A percentile compares a stretch with the other conserved stretches of the same genome.
Conservation (phyloP, 2,329 filamentous ascomycete species). For the Bipolaris victoriae region DNA sequence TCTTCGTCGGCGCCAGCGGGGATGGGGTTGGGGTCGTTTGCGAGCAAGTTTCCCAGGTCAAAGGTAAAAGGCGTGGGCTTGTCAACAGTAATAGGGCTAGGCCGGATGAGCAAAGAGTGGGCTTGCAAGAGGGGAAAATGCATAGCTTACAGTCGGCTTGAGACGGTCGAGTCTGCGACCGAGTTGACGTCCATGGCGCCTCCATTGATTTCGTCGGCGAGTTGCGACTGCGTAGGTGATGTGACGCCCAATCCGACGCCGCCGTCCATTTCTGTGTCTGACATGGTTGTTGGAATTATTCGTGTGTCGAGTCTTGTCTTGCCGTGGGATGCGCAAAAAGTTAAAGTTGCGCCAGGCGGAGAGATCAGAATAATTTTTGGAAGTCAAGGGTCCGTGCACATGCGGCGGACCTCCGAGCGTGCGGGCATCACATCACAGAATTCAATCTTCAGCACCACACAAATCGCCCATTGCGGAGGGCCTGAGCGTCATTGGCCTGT, state of each 20-base stretch:
- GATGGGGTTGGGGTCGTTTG: conserved; percentile 85
- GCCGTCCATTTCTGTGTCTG: conserved; percentile 43
- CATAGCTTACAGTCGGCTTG: conserved; percentile 39
- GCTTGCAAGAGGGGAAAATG: conserved; percentile 7
- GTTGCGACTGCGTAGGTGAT: conserved; percentile 34
- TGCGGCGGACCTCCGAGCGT: conserved; percentile 37
- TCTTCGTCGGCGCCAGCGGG: conserved; percentile 66
- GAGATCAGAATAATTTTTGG: conserved; percentile 27
- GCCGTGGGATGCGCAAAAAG: background rate
- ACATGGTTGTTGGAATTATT: conserved; percentile 20
- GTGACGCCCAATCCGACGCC: conserved; percentile 28
- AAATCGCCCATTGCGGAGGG: conserved; percentile 37
- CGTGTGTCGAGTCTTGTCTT: background rate
- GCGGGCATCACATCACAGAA: conserved; percentile 22
- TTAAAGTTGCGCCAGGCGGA: conserved; percentile 8
- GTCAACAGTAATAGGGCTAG: conserved; percentile 50
- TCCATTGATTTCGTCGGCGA: conserved; percentile 38
- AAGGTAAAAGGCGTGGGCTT: conserved; percentile 92
- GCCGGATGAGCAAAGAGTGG: background rate
- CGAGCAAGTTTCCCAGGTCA: conserved; percentile 86
- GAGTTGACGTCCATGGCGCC: conserved; percentile 45
- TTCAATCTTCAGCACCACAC: conserved; percentile 25
- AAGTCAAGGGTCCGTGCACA: conserved; percentile 17
- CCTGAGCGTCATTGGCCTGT: conserved; percentile 28
- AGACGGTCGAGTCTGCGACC: conserved; percentile 42